Conservation (phyloP, 176 grass and related monocot species). For the Rhynchospora breviuscula region DNA sequence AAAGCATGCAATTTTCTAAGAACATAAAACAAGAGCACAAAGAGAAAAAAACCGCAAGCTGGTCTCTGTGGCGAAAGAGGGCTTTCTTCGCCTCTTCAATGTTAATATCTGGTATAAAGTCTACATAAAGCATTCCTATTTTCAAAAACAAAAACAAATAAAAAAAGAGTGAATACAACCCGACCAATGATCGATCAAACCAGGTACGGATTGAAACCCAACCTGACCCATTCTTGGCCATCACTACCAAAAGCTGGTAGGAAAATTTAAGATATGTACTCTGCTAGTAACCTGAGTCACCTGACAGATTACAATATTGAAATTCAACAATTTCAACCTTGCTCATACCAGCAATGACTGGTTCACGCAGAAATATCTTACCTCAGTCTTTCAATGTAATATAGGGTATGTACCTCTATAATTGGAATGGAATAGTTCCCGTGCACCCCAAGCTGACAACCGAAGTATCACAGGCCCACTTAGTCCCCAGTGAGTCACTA, state of each 20-base stretch:
- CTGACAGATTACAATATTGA: not conserved
- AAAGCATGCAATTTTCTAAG: not conserved
- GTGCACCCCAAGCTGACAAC: conserved; percentile 84
- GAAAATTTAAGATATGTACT: not conserved
- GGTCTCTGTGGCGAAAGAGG: conserved; percentile 67
- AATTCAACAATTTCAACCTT: not conserved
- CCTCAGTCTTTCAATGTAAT: not conserved
- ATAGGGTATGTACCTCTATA: conserved; percentile 50
- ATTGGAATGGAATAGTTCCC: conserved; percentile 59
- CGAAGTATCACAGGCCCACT: conserved; percentile 82
- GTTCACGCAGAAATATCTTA: not conserved
- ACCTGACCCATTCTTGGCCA: not conserved
- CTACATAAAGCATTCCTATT: conserved; percentile 74
- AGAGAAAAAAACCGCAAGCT: conserved; percentile 51
- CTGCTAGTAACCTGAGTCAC: not conserved
- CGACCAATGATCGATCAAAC: not conserved
- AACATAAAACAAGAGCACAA: not conserved
- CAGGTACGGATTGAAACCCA: not conserved
- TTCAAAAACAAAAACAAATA: conserved; percentile 16
- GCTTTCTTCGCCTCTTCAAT: conserved; percentile 64
- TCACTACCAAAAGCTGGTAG: not conserved
- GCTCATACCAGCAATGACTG: not conserved
- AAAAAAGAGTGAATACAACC: not conserved
- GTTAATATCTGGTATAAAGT: conserved; percentile 78
- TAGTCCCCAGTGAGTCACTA: conserved; percentile 94